These are phyloP conservation scores for Avena sativa DNA, from an alignment of 176 grass and related monocot genomes.

Conservation along the genomic window DNA sequence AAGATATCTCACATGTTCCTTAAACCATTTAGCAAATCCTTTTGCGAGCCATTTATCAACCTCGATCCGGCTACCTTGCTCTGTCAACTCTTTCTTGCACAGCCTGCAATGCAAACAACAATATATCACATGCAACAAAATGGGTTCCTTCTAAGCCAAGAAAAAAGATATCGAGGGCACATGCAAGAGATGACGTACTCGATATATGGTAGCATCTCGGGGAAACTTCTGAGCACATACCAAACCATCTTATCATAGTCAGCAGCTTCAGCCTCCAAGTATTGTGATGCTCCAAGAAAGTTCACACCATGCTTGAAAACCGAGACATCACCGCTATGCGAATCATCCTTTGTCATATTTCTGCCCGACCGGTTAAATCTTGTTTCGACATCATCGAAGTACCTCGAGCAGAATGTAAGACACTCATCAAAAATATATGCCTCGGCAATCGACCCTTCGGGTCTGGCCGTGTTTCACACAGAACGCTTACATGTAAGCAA, in stretches of 20 bases:
- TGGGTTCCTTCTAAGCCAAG: background rate
- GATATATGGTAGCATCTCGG: background rate
- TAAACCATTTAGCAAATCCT: background rate
- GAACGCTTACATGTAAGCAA: background rate
- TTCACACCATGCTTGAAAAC: background rate
- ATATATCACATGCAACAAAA: background rate
- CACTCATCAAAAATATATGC: constrained; percentile 1
- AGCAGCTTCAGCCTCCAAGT: background rate
- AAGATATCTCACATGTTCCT: background rate
- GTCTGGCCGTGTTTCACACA: background rate
- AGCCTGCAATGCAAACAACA: background rate
- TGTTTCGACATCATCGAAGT: constrained; percentile 2
- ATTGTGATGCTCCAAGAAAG: background rate
- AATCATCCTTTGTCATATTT: background rate
- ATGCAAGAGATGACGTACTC: background rate
- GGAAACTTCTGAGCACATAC: background rate
- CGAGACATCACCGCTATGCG: background rate
- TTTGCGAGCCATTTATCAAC: background rate
- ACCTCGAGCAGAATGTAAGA: constrained; percentile 11
- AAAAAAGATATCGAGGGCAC: no score
- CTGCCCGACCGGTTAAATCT: background rate
- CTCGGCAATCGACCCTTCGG: background rate
- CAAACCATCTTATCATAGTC: background rate
- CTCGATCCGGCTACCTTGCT: no score
- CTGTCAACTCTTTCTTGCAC: background rate